Evolutionary conservation across 2,329 filamentous ascomycete genomes (phyloP).

Genomic region (Fusarium mangiferae): DNA sequence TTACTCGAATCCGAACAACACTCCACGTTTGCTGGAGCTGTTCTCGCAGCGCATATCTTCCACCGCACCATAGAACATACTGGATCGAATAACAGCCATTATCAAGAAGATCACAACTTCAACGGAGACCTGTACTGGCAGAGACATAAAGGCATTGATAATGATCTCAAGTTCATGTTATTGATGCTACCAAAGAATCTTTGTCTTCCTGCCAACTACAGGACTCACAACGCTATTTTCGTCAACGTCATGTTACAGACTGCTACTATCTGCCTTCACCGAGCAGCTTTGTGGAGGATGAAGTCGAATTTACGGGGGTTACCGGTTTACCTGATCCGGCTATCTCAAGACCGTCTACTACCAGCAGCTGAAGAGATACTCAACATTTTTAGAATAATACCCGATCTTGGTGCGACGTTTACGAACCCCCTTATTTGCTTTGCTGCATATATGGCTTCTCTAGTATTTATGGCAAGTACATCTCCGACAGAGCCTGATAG

Average conservation of each 20-base stretch:
- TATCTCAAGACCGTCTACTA: conserved; percentile 12
- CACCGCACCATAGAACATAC: conserved; percentile 20
- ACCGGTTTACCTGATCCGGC: conserved; percentile 5
- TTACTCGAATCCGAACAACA: not conserved
- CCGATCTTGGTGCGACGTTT: conserved; percentile 1
- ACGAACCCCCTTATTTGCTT: conserved; percentile 17
- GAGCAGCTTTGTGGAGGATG: conserved; percentile 22
- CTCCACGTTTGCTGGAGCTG: conserved; percentile 10
- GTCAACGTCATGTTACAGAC: conserved; percentile 22
- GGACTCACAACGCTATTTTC: conserved; percentile 9
- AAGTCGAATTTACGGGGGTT: not conserved
- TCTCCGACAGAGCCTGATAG: not conserved
- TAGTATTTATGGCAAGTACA: conserved; percentile 4
- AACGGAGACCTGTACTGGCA: not conserved
- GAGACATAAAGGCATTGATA: conserved; percentile 7
- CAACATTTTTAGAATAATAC: conserved; percentile 17
- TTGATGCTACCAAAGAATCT: conserved; percentile 15
- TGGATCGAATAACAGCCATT: not conserved
- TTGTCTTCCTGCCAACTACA: conserved; percentile 17
- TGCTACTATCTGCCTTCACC: conserved; percentile 18
- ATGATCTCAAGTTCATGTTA: conserved; percentile 17
- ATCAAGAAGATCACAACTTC: not conserved
- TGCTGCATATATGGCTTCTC: conserved; percentile 14
- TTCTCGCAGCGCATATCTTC: conserved; percentile 8
- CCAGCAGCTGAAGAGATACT: conserved; percentile 17